Percentiles rank a stretch among this genome's conserved stretches.
These are phyloP conservation scores for Purshia tridentata DNA, from an alignment of 306 rosid species.

Conservation along the genomic window DNA sequence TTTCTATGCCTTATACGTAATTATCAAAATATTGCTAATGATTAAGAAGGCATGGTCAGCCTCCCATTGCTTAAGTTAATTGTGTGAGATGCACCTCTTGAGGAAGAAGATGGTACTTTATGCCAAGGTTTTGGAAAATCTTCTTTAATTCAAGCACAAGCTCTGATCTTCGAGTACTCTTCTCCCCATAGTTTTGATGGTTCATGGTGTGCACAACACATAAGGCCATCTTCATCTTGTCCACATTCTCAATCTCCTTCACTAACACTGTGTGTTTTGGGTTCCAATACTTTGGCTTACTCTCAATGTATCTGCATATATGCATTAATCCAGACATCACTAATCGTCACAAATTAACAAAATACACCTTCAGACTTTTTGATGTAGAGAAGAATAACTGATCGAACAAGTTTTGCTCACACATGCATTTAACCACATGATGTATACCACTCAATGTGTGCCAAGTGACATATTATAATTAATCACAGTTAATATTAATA, in stretches of 20 bases:
- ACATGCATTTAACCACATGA: too few species aligned
- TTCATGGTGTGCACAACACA: constrained; percentile 53
- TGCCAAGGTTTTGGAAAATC: constrained; percentile 40
- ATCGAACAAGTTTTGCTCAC: too few species aligned
- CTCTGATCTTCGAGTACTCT: constrained; percentile 45
- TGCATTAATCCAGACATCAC: not conserved
- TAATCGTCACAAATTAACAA: too few species aligned
- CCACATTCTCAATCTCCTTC: constrained; percentile 49
- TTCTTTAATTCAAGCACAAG: constrained; percentile 44
- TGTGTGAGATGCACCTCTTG: constrained; percentile 43
- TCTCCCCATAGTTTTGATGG: constrained; percentile 51
- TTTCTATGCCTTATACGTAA: too few species aligned
- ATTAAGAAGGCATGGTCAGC: constrained; percentile 24
- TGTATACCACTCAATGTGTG: too few species aligned
- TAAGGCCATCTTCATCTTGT: constrained; percentile 47
- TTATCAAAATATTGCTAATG: not conserved
- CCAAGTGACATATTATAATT: too few species aligned
- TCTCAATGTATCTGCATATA: constrained; percentile 40
- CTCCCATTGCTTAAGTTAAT: constrained; percentile 25
- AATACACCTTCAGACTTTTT: too few species aligned
- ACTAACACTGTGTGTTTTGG: constrained; percentile 42
- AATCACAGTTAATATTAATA: too few species aligned
- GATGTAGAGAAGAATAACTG: too few species aligned
- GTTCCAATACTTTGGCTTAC: constrained; percentile 50
- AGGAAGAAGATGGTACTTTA: constrained; percentile 47